Evolutionary conservation across 2,329 filamentous ascomycete species (phyloP), one percentile per base, ranked within the genome.

Genomic region (Aspergillus ochraceoroseus): DNA sequence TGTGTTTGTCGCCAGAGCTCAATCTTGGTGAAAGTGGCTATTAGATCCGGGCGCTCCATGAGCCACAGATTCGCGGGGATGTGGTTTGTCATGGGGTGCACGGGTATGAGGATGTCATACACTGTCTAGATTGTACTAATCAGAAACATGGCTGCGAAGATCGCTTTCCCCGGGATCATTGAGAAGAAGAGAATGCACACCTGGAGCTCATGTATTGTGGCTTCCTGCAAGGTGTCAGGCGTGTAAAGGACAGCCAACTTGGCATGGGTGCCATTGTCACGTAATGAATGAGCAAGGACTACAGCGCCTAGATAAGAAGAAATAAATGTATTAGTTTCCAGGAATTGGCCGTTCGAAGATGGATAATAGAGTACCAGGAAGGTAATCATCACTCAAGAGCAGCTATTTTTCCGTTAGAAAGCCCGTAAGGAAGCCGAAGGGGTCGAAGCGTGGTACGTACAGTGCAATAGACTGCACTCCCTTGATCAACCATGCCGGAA

Each of bases 21-120:
- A 66, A 98, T 89, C 71, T 98, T 98, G 53, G 92, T 96, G 61
- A 96, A 96, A 48, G 89, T 85, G 18, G 88, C 90, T 58, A 90
- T 82, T 35, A 98, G 75, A 59, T 98, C 92, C 48, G 82, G 77
- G 38, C 92, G 85, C 62, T 88, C 82, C 89, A 98, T 95, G 41
- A 96, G 77, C 64, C 83, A 81, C 41, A 98, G 78, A 58, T 96
- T 96, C 43, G 80, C 80, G 2, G 86, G 84, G 29, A 77, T 79
- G 43, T 77, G 74, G 63, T 89, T 96, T 49, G 77, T 77, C 58
- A 95, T 82, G 48, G 82, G 80, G 40, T 83, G 76, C 41, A 96
- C 87, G 20, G 89, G 83, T 48, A 96, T 83, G 45, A 96, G 73
- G 62, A 90, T 82, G 70, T 98, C 85, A 70, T 88, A 98, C 33